phyloP scores from a whole-genome alignment of 371 early-diverging fungal species.

The Rhizopus arrhizus region DNA sequence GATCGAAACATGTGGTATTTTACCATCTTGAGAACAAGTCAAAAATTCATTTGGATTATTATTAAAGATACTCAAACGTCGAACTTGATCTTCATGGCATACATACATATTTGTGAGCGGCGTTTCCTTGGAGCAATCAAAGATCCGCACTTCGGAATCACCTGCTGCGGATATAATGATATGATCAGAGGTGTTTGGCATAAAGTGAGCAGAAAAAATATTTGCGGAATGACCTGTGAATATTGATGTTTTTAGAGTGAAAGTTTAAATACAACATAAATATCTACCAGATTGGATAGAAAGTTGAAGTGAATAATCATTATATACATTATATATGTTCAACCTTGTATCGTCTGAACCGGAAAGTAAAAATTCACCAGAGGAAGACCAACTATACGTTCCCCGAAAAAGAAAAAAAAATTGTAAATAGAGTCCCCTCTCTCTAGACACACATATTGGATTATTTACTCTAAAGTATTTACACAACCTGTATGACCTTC shows the following conservation, averaged over 20 bases:
- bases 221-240: slow-evolving; percentile 66
- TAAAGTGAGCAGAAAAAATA: slow-evolving; percentile 76
- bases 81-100: slow-evolving; percentile 61
- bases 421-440: too few relatives aligned
- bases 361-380: slow-evolving; percentile 59
- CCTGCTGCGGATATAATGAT: slow-evolving; percentile 70
- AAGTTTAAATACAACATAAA: background rate
- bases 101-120: slow-evolving; percentile 37
- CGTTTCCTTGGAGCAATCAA: slow-evolving; percentile 49
- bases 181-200: slow-evolving; percentile 65
- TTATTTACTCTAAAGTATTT: slow-evolving; percentile 66
- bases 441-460: background rate
- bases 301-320: slow-evolving; percentile 30
- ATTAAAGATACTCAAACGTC: slow-evolving; percentile 52
- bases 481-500: slow-evolving; percentile 77
- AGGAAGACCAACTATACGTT: slow-evolving; percentile 55
- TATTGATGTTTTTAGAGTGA: background rate
- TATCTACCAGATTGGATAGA: slow-evolving; percentile 32
- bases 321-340: slow-evolving; percentile 53
- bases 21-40: slow-evolving; percentile 71
- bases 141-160: slow-evolving; percentile 68
- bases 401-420: slow-evolving; percentile 2
- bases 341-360: slow-evolving; percentile 72
- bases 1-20: background rate
- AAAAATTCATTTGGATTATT: slow-evolving; percentile 59